A percentile compares a stretch with the other conserved stretches of the same genome.
These are phyloP conservation scores for Pseudodiploospora longispora DNA, from an alignment of 2,329 filamentous ascomycete genomes.

Conservation along the genomic window DNA sequence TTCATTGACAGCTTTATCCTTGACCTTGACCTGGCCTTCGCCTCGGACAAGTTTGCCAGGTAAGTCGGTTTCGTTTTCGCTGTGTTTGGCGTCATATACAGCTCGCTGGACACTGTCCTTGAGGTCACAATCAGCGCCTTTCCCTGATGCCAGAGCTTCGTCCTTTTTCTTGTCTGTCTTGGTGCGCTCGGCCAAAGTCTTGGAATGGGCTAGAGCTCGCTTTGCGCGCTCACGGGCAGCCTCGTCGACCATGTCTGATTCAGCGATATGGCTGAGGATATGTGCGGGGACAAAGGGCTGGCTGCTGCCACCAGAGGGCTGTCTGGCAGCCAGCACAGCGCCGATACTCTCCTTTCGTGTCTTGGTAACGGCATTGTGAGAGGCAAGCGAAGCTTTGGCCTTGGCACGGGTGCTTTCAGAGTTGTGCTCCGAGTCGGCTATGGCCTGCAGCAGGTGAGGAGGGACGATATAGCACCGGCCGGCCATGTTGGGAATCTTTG, in stretches of 20 bases:
- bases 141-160: not conserved
- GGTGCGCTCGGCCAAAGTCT: constrained; percentile 14
- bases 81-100: constrained; percentile 36
- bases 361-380: constrained; percentile 21
- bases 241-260: constrained; percentile 30
- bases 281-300: constrained; percentile 31
- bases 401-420: constrained; percentile 26
- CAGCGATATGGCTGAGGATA: constrained; percentile 30
- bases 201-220: constrained; percentile 31
- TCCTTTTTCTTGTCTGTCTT: constrained; percentile 19
- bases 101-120: constrained; percentile 29
- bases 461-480: constrained; percentile 34
- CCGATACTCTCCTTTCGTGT: constrained; percentile 28
- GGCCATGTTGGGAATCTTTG: constrained; percentile 8
- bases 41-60: constrained; percentile 35
- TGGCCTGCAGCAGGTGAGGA: constrained; percentile 36
- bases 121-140: constrained; percentile 3
- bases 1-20: constrained; percentile 38
- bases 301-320: constrained; percentile 19
- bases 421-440: constrained; percentile 31
- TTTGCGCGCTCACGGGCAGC: constrained; percentile 27
- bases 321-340: constrained; percentile 14
- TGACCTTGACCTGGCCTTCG: constrained; percentile 31
- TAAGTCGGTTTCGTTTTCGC: constrained; percentile 25
- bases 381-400: constrained; percentile 27